A percentile compares a stretch with the other conserved stretches of the same genome.
These are phyloP conservation scores for Erysimum cheiranthoides DNA, from an alignment of 345 rosid species.

Conservation along the genomic window DNA sequence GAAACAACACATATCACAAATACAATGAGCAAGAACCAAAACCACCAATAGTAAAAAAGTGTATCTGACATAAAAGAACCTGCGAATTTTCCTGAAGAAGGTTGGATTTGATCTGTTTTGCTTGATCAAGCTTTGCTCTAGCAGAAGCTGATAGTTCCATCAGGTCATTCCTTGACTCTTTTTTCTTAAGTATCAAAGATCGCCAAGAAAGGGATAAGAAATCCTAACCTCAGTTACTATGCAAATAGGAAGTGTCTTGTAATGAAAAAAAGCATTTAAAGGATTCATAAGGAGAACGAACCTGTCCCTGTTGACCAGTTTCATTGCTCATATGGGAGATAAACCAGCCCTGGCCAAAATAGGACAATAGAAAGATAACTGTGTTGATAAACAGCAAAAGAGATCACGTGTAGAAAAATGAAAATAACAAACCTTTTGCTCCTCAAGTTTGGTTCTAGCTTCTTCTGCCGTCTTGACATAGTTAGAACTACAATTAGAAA, in stretches of 20 bases:
- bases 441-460: constrained; percentile 53
- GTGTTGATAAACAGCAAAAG: constrained; percentile 15
- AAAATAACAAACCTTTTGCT: constrained; percentile 59
- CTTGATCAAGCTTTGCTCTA: constrained; percentile 58
- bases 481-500: constrained; percentile 52
- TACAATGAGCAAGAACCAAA: constrained; percentile 26
- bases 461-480: constrained; percentile 58
- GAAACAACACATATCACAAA: background rate
- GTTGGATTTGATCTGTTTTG: constrained; percentile 51
- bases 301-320: constrained; percentile 50
- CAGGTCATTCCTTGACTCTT: constrained; percentile 45
- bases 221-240: constrained; percentile 21
- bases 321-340: too few relatives aligned
- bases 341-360: constrained; percentile 62
- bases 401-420: constrained; percentile 10
- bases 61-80: constrained; percentile 49
- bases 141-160: constrained; percentile 55
- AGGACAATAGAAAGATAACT: constrained; percentile 13
- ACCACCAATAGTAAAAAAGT: constrained; percentile 6
- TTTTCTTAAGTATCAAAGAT: constrained; percentile 42
- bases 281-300: constrained; percentile 30
- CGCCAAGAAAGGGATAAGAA: constrained; percentile 12
- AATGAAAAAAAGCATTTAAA: background rate
- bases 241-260: background rate
- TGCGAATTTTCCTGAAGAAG: constrained; percentile 53